Base-by-base conservation (phyloP, 2,329 filamentous ascomycete genomes). In the Blastomyces silverae region DNA sequence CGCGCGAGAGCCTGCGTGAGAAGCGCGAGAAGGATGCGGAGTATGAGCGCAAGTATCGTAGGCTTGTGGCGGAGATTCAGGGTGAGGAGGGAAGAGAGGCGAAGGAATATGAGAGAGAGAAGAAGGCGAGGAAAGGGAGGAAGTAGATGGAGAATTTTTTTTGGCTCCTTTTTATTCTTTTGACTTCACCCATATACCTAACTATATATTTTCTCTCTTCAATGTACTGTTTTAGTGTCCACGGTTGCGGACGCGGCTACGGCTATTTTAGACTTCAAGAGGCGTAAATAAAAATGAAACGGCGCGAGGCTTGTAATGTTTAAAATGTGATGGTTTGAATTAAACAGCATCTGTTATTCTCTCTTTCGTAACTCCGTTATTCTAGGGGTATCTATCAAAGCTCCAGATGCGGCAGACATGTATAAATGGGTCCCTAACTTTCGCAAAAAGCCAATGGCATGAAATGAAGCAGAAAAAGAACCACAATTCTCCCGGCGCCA, bases 11-110 rank as follows among this genome's bases (percentile, higher is more conserved):
- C 78, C 82, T 99, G 72, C 85, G 86, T 72, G 84, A 95, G 81
- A 97, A 97, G 87, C 96, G 92, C 84, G 90, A 90, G 80, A 88
- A 87, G 80, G 94, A 97, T 81, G 86, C 85, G 65, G 92, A 90
- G 69, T 97, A 99, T 82, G 93, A 97, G 82, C 90, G 90, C 83
- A 97, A 97, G 84, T 96, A 93, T 82, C 90, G 89, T 83, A 86
- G 89, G 69, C 82, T 99, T 66, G 87, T 97, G 70, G 90, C 92
- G 11, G 92, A 97, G 83, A 97, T 99, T 72, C 93, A 99, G 80
- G 91, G 89, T 70, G 89, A 96, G 79, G 94, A 97, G 77, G 93
- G 93, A 1, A 82, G 84, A 65, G 92, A 94, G 77, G 84, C 86
- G 55, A 97, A 97, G 78, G 85, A 84, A 60, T 97, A 97, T 83